Evolutionary conservation across 2,329 filamentous ascomycete species (phyloP).

Genomic region (Clathrospora elynae): DNA sequence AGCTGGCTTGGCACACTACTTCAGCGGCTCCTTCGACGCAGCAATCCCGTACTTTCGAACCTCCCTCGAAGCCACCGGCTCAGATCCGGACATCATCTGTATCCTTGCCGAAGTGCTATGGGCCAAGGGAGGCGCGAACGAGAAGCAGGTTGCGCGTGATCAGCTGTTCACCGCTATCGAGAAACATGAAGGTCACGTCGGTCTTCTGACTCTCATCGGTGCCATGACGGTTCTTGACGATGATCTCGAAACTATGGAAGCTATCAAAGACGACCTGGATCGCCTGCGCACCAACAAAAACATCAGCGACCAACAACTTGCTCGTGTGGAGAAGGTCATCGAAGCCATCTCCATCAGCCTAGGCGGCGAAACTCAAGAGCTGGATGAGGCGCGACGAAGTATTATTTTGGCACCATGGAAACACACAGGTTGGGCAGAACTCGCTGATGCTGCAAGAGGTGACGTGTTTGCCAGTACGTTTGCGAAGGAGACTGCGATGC

Average conservation of each 20-base stretch:
- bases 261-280: constrained; percentile 78
- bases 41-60: constrained; percentile 80
- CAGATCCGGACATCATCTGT: constrained; percentile 82
- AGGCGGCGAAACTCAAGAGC: constrained; percentile 53
- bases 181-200: constrained; percentile 73
- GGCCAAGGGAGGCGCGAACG: constrained; percentile 79
- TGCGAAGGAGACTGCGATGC: constrained; percentile 77
- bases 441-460: constrained; percentile 62
- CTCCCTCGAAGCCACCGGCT: constrained; percentile 75
- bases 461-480: constrained; percentile 68
- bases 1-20: constrained; percentile 81
- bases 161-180: constrained; percentile 82
- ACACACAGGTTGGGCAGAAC: constrained; percentile 78
- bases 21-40: constrained; percentile 65
- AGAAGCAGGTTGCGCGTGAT: constrained; percentile 75
- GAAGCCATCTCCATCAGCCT: constrained; percentile 71
- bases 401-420: constrained; percentile 81
- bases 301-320: constrained; percentile 67
- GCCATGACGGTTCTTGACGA: constrained; percentile 81
- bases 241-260: constrained; percentile 78
- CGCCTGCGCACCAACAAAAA: constrained; percentile 70
- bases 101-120: constrained; percentile 89
- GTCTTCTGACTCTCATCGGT: constrained; percentile 79
- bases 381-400: constrained; percentile 72
- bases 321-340: constrained; percentile 74